Conservation (phyloP, 306 rosid species). For the Sicyos edulis region DNA sequence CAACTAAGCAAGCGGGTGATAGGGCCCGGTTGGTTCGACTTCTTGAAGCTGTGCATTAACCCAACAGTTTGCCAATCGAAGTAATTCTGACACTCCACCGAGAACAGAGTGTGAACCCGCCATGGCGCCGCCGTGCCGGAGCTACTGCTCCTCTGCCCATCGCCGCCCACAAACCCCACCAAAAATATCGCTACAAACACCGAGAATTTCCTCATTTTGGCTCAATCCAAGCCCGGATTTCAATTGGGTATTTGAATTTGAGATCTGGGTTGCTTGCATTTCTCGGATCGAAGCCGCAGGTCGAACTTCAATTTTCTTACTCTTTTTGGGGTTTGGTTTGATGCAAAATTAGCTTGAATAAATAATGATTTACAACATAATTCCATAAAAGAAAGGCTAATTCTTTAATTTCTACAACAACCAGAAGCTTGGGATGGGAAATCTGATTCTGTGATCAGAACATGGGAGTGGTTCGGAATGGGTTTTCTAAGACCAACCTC, state of each 20-base stretch:
- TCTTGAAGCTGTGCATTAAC: constrained; percentile 73
- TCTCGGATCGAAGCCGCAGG: constrained; percentile 30
- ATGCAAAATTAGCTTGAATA: background rate
- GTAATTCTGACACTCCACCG: constrained; percentile 96
- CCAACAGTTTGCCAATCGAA: constrained; percentile 99
- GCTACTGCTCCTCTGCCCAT: constrained; percentile 24
- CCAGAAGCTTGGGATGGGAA: too few species aligned
- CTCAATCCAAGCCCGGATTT: constrained; percentile 36
- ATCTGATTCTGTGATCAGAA: background rate
- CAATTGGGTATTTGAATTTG: constrained; percentile 35
- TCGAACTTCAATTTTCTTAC: constrained; percentile 34
- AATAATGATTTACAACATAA: background rate
- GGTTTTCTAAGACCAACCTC: background rate
- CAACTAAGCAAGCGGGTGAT: constrained; percentile 90
- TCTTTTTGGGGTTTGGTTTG: background rate
- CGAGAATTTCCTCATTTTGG: constrained; percentile 41
- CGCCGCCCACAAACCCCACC: constrained; percentile 29
- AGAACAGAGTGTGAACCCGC: constrained; percentile 87
- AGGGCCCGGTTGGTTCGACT: constrained; percentile 84
- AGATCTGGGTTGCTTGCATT: constrained; percentile 40
- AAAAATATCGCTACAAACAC: constrained; percentile 28
- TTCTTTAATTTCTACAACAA: constrained; percentile 9
- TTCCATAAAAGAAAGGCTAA: background rate
- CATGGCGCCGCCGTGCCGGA: constrained; percentile 43
- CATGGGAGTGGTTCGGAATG: constrained; percentile 15